Evolutionary conservation across 495 filamentous ascomycete species (phyloP), one percentile per base, ranked within the genome.

Genomic region (Immersiella caudata): DNA sequence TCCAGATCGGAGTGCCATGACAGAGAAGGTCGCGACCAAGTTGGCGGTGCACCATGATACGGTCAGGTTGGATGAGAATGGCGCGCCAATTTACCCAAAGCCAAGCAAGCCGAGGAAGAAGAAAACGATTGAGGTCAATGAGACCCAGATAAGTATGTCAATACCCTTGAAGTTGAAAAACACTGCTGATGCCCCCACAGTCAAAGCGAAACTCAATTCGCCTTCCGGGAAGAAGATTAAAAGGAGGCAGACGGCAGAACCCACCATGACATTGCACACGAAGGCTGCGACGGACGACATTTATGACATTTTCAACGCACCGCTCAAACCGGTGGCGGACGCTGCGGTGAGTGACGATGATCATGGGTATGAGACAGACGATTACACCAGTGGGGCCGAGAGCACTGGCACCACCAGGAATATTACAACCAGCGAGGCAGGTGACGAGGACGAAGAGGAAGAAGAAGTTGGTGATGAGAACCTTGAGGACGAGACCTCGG

Each of bases 201-300:
- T 97, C 75, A 93, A 95, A 85, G 91, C 93, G 60, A 97, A 97
- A 67, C 82, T 97, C 51, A 91, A 92, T 68, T 97, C 93, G 12
- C 93, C 93, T 0, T 90, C 91, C 0, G 86, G 87, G 16, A 87
- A 87, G 1, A 96, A 93, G 75, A 84, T 93, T 27, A 89, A 85
- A 80, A 91, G 90, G 75, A 78, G 75, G 22, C 75, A 71, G 25
- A 84, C 86, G 14, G 68, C 85, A 1, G 93, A 97, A 74, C 92
- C 93, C 26, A 99, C 95, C 0, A 97, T 99, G 94, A 99, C 95
- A 1, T 86, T 99, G 68, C 92, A 97, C 73, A 99, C 95, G 20
- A 92, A 88, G 60, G 94, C 94, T 62, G 95, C 95, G 0, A 97
- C 93, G 58, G 94, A 98, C 73, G 96, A 98, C 68, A 97, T 99